Conservation (phyloP, 2,329 filamentous ascomycete species). For the Pseudogymnoascus sp. region DNA sequence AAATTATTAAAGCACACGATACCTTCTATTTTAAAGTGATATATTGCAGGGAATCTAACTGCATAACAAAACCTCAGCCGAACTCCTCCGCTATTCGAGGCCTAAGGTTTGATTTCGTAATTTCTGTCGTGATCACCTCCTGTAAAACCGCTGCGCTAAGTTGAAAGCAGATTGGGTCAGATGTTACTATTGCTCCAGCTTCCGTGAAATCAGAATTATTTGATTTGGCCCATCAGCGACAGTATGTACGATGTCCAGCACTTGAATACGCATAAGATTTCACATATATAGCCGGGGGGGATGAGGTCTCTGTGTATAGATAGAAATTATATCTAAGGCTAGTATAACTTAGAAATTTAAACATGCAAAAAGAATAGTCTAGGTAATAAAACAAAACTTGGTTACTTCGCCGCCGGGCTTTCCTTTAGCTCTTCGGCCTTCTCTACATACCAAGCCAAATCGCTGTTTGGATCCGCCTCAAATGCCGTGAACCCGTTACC, state of each 20-base stretch:
- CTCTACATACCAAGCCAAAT: slow-evolving; percentile 24
- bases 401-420: background rate
- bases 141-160: background rate
- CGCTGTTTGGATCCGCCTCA: slow-evolving; percentile 22
- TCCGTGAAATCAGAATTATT: background rate
- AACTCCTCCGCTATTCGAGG: background rate
- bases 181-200: background rate
- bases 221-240: background rate
- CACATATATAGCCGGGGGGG: background rate
- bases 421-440: background rate
- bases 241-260: background rate
- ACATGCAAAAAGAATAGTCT: background rate
- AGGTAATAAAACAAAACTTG: background rate
- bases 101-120: background rate
- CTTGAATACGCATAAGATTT: background rate
- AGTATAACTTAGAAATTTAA: background rate
- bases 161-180: background rate
- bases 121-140: background rate
- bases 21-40: background rate
- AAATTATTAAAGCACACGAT: background rate
- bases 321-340: background rate
- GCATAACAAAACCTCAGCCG: background rate
- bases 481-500: slow-evolving; percentile 37
- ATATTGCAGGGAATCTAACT: background rate
- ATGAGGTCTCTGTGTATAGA: background rate